Base-by-base conservation (phyloP, 2,329 filamentous ascomycete species). In the Epicoccum nigrum region DNA sequence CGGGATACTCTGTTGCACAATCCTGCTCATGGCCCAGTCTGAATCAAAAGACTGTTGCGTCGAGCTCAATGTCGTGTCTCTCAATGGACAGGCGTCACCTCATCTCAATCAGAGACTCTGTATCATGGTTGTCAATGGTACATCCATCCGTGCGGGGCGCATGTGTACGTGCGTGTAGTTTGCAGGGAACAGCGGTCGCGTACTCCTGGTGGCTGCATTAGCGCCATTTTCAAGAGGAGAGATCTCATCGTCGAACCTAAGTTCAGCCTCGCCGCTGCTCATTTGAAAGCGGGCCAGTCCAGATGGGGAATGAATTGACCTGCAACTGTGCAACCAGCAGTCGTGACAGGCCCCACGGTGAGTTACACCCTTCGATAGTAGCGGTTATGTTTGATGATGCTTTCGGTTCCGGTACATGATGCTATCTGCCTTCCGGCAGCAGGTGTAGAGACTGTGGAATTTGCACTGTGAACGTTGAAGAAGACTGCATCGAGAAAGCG, bases 161-260 rank as follows among this genome's bases (percentile, higher is more conserved):
- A n/a, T 51, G 38, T 52, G 43, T 44, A 31, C 46, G 12, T 25
- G 46, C 32, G 37, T 19, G 37, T 30, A 28, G 25, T 20, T 33
- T 42, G 42, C 49, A 47, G 49, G 49, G 49, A 46, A 20, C n/a
- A 32, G 15, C 25, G 13, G 38, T 52, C 43, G 43, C 38, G 38
- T 47, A 52, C 6, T 32, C 23, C 38, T 37, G 41, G 49, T 44
- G 38, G 49, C 49, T 47, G 49, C 49, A 44, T 47, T 52, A 52
- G 49, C 43, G 49, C 35, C 21, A 23, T 23, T 7, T 11, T 31
- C 32, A 44, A 17, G 21, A 52, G 35, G 49, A 52, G 42, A 39
- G 33, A 47, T 52, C 38, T 27, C 25, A 23, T 52, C 32, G n/a
- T 39, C 21, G 27, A 35, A 23, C 20, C 25, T 38, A 7, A 30